Percentiles rank a stretch among this genome's conserved stretches.
Conservation (phyloP, 208 protist genomes). For the Leishmania lainsoni region DNA sequence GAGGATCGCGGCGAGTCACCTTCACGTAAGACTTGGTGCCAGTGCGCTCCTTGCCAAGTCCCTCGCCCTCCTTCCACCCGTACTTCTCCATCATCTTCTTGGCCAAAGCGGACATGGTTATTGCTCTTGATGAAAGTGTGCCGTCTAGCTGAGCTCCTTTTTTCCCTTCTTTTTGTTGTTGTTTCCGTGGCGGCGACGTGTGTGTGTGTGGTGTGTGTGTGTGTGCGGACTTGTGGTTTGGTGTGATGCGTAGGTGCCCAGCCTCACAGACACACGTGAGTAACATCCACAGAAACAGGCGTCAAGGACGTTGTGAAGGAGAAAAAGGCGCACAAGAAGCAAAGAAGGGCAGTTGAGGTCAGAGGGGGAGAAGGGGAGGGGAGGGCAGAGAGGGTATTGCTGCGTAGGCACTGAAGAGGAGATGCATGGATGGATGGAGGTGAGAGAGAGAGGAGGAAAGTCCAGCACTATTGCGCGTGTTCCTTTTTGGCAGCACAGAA, state of each 20-base stretch:
- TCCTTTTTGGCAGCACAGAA: background rate
- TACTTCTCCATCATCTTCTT: slow-evolving; percentile 86
- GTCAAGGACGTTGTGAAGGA: too few species aligned
- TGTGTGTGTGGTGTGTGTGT: slow-evolving; percentile 1
- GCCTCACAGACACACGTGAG: background rate
- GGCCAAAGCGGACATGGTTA: slow-evolving; percentile 62
- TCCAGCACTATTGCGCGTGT: background rate
- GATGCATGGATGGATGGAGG: background rate
- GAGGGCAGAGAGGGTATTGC: too few species aligned
- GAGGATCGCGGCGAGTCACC: slow-evolving; percentile 74
- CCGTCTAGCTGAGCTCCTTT: background rate
- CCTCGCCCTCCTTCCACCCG: slow-evolving; percentile 87
- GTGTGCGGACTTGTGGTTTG: background rate
- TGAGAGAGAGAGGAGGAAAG: background rate
- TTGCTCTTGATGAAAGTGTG: background rate
- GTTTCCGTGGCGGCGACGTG: background rate
- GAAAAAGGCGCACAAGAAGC: too few species aligned
- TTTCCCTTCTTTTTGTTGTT: background rate
- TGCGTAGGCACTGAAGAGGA: too few species aligned
- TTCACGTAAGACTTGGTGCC: slow-evolving; percentile 79
- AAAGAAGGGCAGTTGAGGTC: background rate
- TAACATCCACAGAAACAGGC: background rate
- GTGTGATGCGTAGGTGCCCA: background rate
- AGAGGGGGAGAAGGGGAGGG: background rate
- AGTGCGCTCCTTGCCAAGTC: slow-evolving; percentile 70